Evolutionary conservation across 352 stramenopile genomes (phyloP), one percentile per base, ranked within the genome.

Genomic region (Phytophthora podocarpi): DNA sequence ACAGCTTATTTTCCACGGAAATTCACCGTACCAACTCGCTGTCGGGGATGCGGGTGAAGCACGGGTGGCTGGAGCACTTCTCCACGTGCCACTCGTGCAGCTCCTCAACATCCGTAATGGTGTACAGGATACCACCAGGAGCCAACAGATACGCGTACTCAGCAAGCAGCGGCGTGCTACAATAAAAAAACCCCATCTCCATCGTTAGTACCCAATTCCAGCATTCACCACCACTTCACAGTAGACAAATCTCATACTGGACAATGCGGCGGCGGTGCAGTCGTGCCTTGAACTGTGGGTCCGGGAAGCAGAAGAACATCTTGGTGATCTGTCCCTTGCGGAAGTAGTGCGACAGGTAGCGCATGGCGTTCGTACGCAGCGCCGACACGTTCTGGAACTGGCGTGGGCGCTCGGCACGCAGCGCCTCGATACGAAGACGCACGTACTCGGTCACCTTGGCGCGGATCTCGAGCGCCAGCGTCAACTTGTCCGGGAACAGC

Each of bases 231-330:
- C n/a, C 24, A 31, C n/a, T 23, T 37, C 5, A 40, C 23, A 54
- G 20, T 32, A 23, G n/a, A 62, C 16, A 40, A 48, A 11, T 41
- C 21, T 54, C 70, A 27, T 81, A 92, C 85, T 82, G 90, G 43
- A 98, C 85, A 52, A 98, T 98, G 20, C 93, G 82, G 26, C 97
- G 86, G 35, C 90, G 87, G 74, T 99, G 95, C 76, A 99, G 98
- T 68, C 98, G 98, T 54, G 89, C 82, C 77, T 99, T 99, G 71
- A 99, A 99, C 74, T 99, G 97, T 27, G 97, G 97, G 77, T 99
- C 97, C 40, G 97, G 97, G 78, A 99, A 99, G 74, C 97, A 99
- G 78, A 99, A 99, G 76, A 99, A 99, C 37, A 99, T 89, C 76
- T 99, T 99, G 15, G 86, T 73, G 13, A 99, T 78, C 59, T 95